Evolutionary conservation across 2,329 filamentous ascomycete species (phyloP).

Genomic region (Trichoderma atrobrunneum): DNA sequence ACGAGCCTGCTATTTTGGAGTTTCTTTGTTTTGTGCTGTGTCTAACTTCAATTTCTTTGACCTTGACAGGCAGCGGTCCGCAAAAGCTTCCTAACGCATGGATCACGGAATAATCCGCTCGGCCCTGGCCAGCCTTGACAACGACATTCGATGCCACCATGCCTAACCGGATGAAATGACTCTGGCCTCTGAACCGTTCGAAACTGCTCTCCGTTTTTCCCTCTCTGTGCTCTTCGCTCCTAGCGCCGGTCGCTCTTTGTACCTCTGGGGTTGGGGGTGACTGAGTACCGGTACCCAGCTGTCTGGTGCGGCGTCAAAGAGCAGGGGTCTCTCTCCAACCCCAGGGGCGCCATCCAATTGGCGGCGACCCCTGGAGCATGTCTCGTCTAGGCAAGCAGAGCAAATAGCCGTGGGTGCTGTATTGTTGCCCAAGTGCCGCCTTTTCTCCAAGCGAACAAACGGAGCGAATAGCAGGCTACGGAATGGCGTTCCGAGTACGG

Average conservation of each 20-base stretch:
- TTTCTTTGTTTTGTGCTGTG: not conserved
- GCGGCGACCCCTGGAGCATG: constrained; percentile 15
- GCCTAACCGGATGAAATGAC: not conserved
- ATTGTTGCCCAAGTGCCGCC: constrained; percentile 16
- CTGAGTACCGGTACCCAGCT: constrained; percentile 18
- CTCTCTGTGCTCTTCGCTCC: not conserved
- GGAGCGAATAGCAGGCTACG: constrained; percentile 6
- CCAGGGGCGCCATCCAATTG: constrained; percentile 20
- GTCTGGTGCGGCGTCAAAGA: constrained; percentile 13
- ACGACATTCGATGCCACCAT: not conserved
- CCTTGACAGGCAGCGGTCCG: not conserved
- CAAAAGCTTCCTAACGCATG: not conserved
- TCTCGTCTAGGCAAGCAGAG: constrained; percentile 20
- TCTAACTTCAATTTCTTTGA: not conserved
- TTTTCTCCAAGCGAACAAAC: constrained; percentile 4
- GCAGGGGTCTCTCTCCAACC: constrained; percentile 13
- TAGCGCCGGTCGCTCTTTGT: not conserved
- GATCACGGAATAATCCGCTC: not conserved
- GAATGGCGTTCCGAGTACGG: not conserved
- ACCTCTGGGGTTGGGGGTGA: not conserved
- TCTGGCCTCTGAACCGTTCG: not conserved
- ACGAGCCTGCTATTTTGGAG: not conserved
- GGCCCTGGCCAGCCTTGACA: not conserved
- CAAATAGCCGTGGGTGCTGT: not conserved
- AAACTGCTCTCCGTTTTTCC: constrained; percentile 1